phyloP scores from a whole-genome alignment of 805 yeast species.

The Osmozyma mogii region DNA sequence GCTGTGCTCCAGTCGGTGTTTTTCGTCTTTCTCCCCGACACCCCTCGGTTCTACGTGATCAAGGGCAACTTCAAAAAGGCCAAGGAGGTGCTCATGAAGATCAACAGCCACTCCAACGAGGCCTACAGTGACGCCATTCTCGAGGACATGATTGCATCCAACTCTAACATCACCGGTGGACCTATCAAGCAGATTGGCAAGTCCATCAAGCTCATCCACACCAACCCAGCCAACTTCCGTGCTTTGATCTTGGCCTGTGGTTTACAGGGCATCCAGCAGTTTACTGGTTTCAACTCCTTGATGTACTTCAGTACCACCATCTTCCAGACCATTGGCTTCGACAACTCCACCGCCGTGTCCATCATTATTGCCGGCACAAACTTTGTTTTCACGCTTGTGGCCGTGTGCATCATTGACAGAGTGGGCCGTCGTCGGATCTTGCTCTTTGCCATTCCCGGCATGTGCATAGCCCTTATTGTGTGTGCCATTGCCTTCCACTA shows the following conservation, averaged over 20 bases:
- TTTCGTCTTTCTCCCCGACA: slow-evolving; percentile 86
- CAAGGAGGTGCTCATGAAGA: slow-evolving; percentile 50
- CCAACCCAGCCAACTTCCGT: slow-evolving; percentile 71
- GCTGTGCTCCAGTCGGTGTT: slow-evolving; percentile 68
- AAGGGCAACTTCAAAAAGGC: slow-evolving; percentile 62
- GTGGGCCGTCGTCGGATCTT: slow-evolving; percentile 85
- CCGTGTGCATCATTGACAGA: slow-evolving; percentile 78
- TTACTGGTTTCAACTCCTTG: slow-evolving; percentile 91
- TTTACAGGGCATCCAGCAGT: slow-evolving; percentile 92
- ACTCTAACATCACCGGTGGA: slow-evolving; percentile 34
- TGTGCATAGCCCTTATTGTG: slow-evolving; percentile 67
- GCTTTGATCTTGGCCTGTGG: slow-evolving; percentile 90
- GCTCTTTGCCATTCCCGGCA: slow-evolving; percentile 74
- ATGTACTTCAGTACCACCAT: slow-evolving; percentile 94
- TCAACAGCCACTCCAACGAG: slow-evolving; percentile 57
- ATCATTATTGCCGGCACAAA: slow-evolving; percentile 91
- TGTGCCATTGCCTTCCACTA: slow-evolving; percentile 91
- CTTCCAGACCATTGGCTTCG: slow-evolving; percentile 83
- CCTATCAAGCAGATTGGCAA: slow-evolving; percentile 47
- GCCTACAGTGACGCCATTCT: slow-evolving; percentile 60
- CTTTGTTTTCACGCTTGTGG: slow-evolving; percentile 78
- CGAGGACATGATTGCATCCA: slow-evolving; percentile 48
- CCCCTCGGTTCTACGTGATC: slow-evolving; percentile 85
- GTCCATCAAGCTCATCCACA: slow-evolving; percentile 56
- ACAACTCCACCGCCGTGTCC: slow-evolving; percentile 89